phyloP scores from a whole-genome alignment of 1,139 yeast species.

The Yamadazyma aaseri region DNA sequence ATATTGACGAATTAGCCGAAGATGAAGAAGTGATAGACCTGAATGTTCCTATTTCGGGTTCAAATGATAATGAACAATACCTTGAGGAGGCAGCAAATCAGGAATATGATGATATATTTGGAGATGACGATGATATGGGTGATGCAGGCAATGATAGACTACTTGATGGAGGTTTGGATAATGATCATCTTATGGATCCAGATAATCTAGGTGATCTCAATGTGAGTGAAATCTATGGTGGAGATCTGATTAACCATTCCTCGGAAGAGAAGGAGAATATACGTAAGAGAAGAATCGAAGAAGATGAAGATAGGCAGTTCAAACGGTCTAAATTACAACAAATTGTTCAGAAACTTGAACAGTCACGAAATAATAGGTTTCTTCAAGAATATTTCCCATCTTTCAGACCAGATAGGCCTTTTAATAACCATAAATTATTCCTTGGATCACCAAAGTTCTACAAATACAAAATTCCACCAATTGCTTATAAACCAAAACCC shows the following conservation, averaged over 20 bases:
- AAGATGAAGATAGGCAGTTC: slow-evolving; percentile 24
- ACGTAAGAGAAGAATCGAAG: slow-evolving; percentile 21
- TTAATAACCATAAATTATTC: slow-evolving; percentile 67
- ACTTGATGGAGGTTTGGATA: slow-evolving; percentile 44
- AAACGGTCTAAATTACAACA: slow-evolving; percentile 19
- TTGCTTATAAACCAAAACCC: slow-evolving; percentile 49
- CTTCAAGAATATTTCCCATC: slow-evolving; percentile 60
- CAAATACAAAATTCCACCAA: slow-evolving; percentile 51
- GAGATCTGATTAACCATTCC: slow-evolving; percentile 5
- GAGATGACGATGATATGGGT: slow-evolving; percentile 26
- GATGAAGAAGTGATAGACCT: slow-evolving; percentile 52
- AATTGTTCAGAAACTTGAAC: slow-evolving; percentile 34
- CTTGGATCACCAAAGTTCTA: slow-evolving; percentile 60
- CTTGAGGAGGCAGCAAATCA: slow-evolving; percentile 39
- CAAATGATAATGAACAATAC: slow-evolving; percentile 22
- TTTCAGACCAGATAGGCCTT: slow-evolving; percentile 53
- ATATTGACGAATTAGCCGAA: slow-evolving; percentile 92
- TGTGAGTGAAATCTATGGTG: slow-evolving; percentile 35
- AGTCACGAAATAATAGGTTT: slow-evolving; percentile 31
- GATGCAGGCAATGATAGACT: slow-evolving; percentile 20
- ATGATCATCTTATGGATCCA: slow-evolving; percentile 36
- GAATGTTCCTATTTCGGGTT: slow-evolving; percentile 6
- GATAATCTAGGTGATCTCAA: slow-evolving; percentile 44
- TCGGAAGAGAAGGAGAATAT: slow-evolving; percentile 17
- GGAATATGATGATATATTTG: slow-evolving; percentile 53